Evolutionary conservation across 352 stramenopile genomes (phyloP).

Genomic region (Globisporangium radiosum): DNA sequence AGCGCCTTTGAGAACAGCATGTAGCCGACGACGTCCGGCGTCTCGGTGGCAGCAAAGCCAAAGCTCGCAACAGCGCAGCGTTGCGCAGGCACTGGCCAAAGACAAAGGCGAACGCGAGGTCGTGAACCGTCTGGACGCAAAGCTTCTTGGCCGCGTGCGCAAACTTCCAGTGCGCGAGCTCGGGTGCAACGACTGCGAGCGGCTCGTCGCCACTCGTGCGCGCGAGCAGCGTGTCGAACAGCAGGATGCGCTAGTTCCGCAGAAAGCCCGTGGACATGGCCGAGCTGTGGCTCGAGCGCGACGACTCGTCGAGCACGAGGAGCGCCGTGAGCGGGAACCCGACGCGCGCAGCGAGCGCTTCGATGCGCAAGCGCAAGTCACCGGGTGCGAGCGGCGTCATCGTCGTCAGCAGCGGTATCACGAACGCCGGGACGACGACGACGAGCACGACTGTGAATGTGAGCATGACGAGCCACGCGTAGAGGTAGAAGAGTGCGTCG

Average conservation of each 20-base stretch:
- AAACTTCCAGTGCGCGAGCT: constrained; percentile 96
- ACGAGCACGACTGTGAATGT: constrained; percentile 93
- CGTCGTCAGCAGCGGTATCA: constrained; percentile 98
- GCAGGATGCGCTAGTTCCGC: constrained; percentile 95
- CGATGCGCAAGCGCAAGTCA: constrained; percentile 88
- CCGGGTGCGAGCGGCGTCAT: constrained; percentile 85
- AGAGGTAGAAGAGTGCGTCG: constrained; percentile 79
- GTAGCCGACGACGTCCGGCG: constrained; percentile 75
- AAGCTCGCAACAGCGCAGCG: constrained; percentile 60
- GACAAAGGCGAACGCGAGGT: constrained; percentile 65
- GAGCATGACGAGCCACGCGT: constrained; percentile 95
- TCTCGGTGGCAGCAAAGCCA: constrained; percentile 41
- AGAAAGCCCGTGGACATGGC: constrained; percentile 91
- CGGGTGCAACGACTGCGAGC: constrained; percentile 94
- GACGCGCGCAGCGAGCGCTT: constrained; percentile 86
- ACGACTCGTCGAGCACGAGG: constrained; percentile 96
- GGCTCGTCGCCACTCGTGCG: constrained; percentile 92
- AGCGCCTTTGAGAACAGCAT: constrained; percentile 79
- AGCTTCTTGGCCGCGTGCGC: constrained; percentile 93
- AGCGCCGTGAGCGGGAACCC: constrained; percentile 96
- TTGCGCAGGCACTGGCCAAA: constrained; percentile 81
- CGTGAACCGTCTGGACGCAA: constrained; percentile 88
- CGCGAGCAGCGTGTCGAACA: constrained; percentile 96
- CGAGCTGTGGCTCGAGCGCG: constrained; percentile 90
- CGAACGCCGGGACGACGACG: constrained; percentile 92